Evolutionary conservation across 306 rosid species (phyloP), one percentile per base, ranked within the genome.

Genomic region (Cercis canadensis): DNA sequence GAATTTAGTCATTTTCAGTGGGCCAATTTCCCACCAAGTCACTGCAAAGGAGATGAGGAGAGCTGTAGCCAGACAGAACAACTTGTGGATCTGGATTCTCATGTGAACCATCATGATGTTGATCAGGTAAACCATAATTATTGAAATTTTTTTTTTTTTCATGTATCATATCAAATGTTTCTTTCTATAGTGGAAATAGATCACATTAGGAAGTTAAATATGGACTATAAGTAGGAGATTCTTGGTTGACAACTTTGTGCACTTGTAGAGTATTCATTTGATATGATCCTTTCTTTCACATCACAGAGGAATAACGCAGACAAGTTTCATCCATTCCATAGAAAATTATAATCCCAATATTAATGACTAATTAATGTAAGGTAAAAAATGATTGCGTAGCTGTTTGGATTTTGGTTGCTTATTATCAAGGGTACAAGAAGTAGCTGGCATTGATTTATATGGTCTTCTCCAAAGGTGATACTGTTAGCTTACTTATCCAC

Each of bases 11-110:
- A 32, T 52, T 77, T 79, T 58, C 77, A 93, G 97, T 93, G 98
- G 98, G 97, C 96, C 49, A 90, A 88, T 77, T 86, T 85, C 67
- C 97, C 96, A 40, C 93, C 81, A 71, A 65, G 66, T 74, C 87
- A 90, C 46, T 78, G 15, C 82, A 74, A 75, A 82, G 86, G 68
- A 71, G 89, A 81, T 65, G 92, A 71, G 78, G 90, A 83, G 58
- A 83, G 73, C 44, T 75, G 73, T 45, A 75, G 72, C 82, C 82
- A 77, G 68, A 75, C 39, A 53, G 83, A 84, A 67, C 78, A 86
- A 66, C 49, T 69, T 74, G 71, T 39, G 63, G 73, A 80, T 60
- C 81, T 75, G 67, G 84, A 77, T 62, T 72, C 87, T 57, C 69
- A 65, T 11, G 74, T 70, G 84, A 82, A 78, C 56, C 61, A 62